Evolutionary conservation across 2,329 filamentous ascomycete genomes (phyloP), one percentile per base, ranked within the genome.

Genomic region (Penicillium sumatraense): DNA sequence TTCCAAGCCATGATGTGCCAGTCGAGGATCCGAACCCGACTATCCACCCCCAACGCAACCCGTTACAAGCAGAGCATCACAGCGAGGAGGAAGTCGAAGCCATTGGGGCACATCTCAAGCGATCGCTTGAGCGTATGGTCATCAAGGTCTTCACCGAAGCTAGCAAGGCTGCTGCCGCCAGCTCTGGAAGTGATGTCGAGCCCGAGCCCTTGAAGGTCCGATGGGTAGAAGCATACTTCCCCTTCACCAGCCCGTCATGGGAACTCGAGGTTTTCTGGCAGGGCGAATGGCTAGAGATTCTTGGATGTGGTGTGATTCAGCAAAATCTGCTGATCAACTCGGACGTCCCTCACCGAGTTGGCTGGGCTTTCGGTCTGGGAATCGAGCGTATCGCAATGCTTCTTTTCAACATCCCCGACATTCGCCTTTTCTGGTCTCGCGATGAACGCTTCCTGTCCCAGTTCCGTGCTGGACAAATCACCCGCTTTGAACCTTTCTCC

Each of bases 171-270:
- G 84, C 86, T 6, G 77, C 81, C 5, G 79, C 65, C 6, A 75
- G 81, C 14, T 79, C 78, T 55, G 74, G 71, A 10, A 77, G 78
- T 7, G 79, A 83, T 47, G 78, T 80, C 5, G 67, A 77, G 72
- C 81, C 86, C 47, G 89, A 96, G 68, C 91, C 92, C 4, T 80
- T 98, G 35, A 88, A 86, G 64, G 87, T 97, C 67, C 86, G 95
- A 62, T 99, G 95, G 95, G 88, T 98, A 7, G 93, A 97, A 74
- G 92, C 95, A 1, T 98, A 95, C 76, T 99, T 99, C 77, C 95
- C 95, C 35, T 98, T 98, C 72, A 99, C 95, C 0, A 93, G 88
- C 54, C 95, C 95, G 0, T 95, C 89, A 6, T 99, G 91, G 90
- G 95, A 99, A 73, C 83, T 99, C 21, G 95, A 99, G 71, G 91